A percentile compares a stretch with the other conserved stretches of the same genome.
These are phyloP conservation scores for Penicillium flavigenum DNA, from an alignment of 495 filamentous ascomycete genomes.

Conservation along the genomic window DNA sequence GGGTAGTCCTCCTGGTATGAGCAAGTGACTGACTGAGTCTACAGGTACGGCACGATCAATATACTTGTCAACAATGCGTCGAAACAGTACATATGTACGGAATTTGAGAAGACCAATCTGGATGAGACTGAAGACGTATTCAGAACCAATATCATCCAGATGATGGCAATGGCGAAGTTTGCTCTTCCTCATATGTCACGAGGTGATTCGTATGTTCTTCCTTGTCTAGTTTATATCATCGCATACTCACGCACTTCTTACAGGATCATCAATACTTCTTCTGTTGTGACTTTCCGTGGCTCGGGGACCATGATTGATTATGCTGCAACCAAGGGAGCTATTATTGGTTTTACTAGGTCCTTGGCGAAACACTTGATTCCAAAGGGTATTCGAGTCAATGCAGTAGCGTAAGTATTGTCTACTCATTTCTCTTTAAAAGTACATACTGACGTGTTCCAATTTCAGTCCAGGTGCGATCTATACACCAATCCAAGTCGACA, in stretches of 20 bases:
- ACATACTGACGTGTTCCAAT: neutral
- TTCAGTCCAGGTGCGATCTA: conserved; percentile 55
- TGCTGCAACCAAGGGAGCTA: conserved; percentile 60
- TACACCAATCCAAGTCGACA: conserved; percentile 58
- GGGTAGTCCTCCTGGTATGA: neutral
- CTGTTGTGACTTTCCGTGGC: conserved; percentile 54
- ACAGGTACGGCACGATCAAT: conserved; percentile 49
- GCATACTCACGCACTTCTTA: conserved; percentile 4
- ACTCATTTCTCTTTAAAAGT: neutral
- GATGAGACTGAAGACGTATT: conserved; percentile 53
- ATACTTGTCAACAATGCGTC: conserved; percentile 64
- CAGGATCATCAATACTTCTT: conserved; percentile 62
- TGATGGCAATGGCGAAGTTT: conserved; percentile 63
- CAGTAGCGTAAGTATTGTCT: conserved; percentile 49
- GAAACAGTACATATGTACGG: conserved; percentile 52
- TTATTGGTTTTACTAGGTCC: conserved; percentile 57
- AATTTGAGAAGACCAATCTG: conserved; percentile 54
- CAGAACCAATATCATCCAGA: conserved; percentile 58
- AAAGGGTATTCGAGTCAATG: conserved; percentile 64
- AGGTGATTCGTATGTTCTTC: conserved; percentile 40
- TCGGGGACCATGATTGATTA: conserved; percentile 58
- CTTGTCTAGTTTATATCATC: neutral
- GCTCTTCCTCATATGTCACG: conserved; percentile 55
- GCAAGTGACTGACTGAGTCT: conserved; percentile 1
- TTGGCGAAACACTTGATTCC: conserved; percentile 54